Evolutionary conservation across 192 early-diverging fungal species (phyloP).

Genomic region (Funneliformis geosporum): DNA sequence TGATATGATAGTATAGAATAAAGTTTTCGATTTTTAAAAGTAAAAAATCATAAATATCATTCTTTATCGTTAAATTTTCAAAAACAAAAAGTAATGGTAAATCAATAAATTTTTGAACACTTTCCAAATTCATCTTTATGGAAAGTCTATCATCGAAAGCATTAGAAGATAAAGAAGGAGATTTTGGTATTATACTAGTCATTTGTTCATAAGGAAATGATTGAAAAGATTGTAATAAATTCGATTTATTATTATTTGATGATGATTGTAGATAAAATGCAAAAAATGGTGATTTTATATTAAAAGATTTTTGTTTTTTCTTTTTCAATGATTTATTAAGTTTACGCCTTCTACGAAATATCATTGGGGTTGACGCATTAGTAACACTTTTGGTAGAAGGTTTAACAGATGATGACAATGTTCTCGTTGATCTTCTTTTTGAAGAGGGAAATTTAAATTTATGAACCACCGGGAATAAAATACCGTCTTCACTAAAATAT

Average conservation of each 20-base stretch:
- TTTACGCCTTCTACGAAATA: not conserved
- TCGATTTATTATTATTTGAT: not conserved
- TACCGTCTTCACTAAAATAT: not conserved
- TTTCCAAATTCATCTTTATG: constrained; percentile 7
- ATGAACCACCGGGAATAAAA: not conserved
- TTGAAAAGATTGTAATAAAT: not conserved
- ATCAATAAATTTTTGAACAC: not conserved
- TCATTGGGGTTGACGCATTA: not conserved
- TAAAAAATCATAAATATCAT: not conserved
- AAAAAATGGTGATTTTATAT: not conserved
- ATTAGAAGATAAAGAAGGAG: not conserved
- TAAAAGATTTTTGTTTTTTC: not conserved
- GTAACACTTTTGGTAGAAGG: not conserved
- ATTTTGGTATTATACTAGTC: not conserved
- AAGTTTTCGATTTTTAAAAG: not conserved
- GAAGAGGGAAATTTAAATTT: not conserved
- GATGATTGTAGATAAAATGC: not conserved
- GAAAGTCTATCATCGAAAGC: not conserved
- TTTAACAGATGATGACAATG: not conserved
- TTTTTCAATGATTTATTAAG: not conserved
- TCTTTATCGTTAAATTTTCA: not conserved
- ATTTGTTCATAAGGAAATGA: not conserved
- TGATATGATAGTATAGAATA: not conserved
- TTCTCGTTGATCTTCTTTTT: not conserved
- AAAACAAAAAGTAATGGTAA: not conserved